Evolutionary conservation across 257 asterid species (phyloP).

Genomic region (Solanum chmielewskii): DNA sequence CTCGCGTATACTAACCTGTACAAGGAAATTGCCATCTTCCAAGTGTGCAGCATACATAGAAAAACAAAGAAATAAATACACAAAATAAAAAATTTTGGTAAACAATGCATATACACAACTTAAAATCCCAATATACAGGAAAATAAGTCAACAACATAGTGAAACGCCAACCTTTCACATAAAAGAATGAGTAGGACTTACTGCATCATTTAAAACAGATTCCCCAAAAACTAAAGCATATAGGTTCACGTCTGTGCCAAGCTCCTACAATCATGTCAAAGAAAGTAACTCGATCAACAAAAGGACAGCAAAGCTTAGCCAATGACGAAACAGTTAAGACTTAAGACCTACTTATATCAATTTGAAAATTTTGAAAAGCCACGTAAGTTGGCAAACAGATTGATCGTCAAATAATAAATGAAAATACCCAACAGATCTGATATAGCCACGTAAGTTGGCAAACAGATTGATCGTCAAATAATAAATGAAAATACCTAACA

Average conservation of each 20-base stretch:
- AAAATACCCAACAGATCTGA: background rate
- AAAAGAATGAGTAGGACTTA: constrained; percentile 30
- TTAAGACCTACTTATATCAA: background rate
- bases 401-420: background rate
- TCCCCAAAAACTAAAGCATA: constrained; percentile 98
- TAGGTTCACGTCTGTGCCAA: constrained; percentile 88
- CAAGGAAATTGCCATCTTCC: constrained; percentile 98
- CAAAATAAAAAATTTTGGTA: background rate
- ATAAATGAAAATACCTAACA: background rate
- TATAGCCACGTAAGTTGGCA: background rate
- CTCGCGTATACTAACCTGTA: constrained; percentile 60
- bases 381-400: background rate
- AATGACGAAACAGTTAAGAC: background rate
- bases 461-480: background rate
- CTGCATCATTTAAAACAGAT: constrained; percentile 97
- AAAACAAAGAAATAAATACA: constrained; percentile 17
- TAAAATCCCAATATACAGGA: background rate
- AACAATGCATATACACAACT: background rate
- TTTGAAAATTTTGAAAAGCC: background rate
- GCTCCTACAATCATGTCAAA: constrained; percentile 46
- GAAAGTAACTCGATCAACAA: background rate
- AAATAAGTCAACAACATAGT: constrained; percentile 1
- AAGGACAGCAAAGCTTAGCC: background rate
- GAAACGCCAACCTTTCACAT: background rate
- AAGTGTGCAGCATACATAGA: constrained; percentile 19